Evolutionary conservation across 306 rosid species (phyloP), one percentile per base, ranked within the genome.

Genomic region (Vicia villosa): DNA sequence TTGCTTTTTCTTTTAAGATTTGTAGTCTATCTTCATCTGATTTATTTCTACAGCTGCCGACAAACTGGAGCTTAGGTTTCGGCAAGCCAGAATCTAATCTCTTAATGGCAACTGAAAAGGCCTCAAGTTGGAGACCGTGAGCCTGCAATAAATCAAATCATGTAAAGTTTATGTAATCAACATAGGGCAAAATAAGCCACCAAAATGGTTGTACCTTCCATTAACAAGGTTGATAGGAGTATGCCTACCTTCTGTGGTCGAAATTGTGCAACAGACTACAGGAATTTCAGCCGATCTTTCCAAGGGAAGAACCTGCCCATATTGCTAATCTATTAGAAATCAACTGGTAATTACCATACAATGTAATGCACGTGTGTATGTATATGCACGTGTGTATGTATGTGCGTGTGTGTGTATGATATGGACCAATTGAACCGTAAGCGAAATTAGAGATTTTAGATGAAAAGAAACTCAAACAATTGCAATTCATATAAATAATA

Each of bases 191-290:
- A 49, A 63, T 47, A 80, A 81, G 81, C 83, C 86, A 17, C 45
- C 67, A 70, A 62, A 75, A 68, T 22, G 41, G 66, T 43, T 74
- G 77, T 85, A 80, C 72, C 88, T 81, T 78, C 75, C 58, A 63
- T 68, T 84, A 66, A 74, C 63, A 84, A 89, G 82, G 76, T 77
- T 83, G 79, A 74, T 69, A 55, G 30, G 72, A 80, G 73, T 68
- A 76, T 79, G 75, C 95, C 75, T 86, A 94, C 97, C 99, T 94
- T 91, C 87, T 91, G 97, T 2, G 97, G 96, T 72, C 92, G 96
- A 84, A 94, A 94, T 80, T 94, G 97, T 77, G 98, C 97, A 81
- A 94, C 96, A 4, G 97, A 94, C 68, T 55, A 83, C 66, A 20
- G 89, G 88, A 47, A 72, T 73, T 61, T 74, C 81, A 46, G 74